Evolutionary conservation across 139 green algal genomes (phyloP).

Genomic region (Chlamydomonas applanata): DNA sequence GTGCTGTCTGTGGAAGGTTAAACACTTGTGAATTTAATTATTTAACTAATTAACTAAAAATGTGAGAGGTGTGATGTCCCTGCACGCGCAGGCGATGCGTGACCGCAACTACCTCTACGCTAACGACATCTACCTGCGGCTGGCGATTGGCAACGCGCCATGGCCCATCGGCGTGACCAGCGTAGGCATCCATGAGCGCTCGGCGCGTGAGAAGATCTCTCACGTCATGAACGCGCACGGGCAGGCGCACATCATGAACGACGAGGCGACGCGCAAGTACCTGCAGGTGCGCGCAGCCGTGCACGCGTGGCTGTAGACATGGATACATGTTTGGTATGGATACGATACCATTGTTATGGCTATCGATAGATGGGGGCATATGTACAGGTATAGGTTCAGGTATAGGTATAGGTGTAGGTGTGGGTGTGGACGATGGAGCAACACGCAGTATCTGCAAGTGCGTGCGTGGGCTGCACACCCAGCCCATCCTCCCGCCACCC

Average conservation of each 20-base stretch:
- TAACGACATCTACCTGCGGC: constrained; percentile 93
- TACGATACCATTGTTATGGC: not conserved
- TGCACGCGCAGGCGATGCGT: constrained; percentile 48
- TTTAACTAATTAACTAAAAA: too few species aligned
- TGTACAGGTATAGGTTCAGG: too few species aligned
- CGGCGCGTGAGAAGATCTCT: constrained; percentile 94
- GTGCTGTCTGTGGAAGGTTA: too few species aligned
- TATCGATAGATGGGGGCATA: not conserved
- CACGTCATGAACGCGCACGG: constrained; percentile 64
- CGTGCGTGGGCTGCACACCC: too few species aligned
- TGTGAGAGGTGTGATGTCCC: too few species aligned
- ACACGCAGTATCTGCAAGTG: too few species aligned
- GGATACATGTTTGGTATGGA: not conserved
- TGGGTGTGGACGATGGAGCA: too few species aligned
- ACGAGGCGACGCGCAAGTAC: constrained; percentile 95
- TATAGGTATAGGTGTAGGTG: too few species aligned
- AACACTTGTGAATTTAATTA: too few species aligned
- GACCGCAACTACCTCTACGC: constrained; percentile 93
- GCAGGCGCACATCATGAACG: constrained; percentile 98
- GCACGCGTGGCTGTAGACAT: not conserved
- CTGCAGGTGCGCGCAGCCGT: constrained; percentile 60
- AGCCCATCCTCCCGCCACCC: too few species aligned
- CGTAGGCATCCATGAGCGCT: constrained; percentile 88
- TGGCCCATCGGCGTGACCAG: constrained; percentile 94
- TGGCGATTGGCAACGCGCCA: constrained; percentile 92